A percentile compares a stretch with the other conserved stretches of the same genome.
These are phyloP conservation scores for Candida coleopterorum DNA, from an alignment of 805 yeast genomes.

Conservation along the genomic window DNA sequence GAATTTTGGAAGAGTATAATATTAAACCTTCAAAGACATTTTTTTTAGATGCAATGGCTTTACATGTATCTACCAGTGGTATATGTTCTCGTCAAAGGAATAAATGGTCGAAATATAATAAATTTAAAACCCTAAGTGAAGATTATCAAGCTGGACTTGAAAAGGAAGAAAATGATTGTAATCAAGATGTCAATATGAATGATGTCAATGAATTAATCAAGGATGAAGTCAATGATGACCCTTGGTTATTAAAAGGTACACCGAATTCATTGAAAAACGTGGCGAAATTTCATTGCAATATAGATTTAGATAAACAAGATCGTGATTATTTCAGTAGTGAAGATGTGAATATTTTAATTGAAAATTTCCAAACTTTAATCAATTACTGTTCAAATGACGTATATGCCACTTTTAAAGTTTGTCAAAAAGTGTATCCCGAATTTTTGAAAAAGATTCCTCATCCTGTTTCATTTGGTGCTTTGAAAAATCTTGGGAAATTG, in stretches of 20 bases:
- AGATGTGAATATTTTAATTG: slow-evolving; percentile 49
- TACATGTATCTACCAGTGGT: slow-evolving; percentile 87
- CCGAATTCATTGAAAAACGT: slow-evolving; percentile 78
- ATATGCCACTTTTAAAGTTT: slow-evolving; percentile 64
- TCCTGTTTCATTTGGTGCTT: slow-evolving; percentile 89
- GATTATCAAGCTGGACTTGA: slow-evolving; percentile 19
- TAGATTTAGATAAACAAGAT: slow-evolving; percentile 57
- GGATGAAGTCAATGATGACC: slow-evolving; percentile 47
- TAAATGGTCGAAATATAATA: slow-evolving; percentile 60
- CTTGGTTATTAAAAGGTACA: slow-evolving; percentile 79
- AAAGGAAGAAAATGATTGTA: slow-evolving; percentile 8
- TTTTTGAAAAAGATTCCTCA: slow-evolving; percentile 75
- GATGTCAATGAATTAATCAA: slow-evolving; percentile 1
- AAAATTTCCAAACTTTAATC: slow-evolving; percentile 58
- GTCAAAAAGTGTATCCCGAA: slow-evolving; percentile 61
- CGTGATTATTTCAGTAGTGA: slow-evolving; percentile 60
- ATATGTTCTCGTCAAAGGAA: slow-evolving; percentile 90
- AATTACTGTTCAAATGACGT: slow-evolving; percentile 87
- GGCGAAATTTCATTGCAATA: slow-evolving; percentile 70
- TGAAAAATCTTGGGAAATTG: slow-evolving; percentile 66
- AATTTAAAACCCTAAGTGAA: slow-evolving; percentile 20
- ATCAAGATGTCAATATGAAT: background rate
- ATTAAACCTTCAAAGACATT: slow-evolving; percentile 65
- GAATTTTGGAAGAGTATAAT: slow-evolving; percentile 79
- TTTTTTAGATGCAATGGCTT: slow-evolving; percentile 85